Conservation (phyloP, 768 basidiomycete genomes). For the Scleroderma bovista region DNA sequence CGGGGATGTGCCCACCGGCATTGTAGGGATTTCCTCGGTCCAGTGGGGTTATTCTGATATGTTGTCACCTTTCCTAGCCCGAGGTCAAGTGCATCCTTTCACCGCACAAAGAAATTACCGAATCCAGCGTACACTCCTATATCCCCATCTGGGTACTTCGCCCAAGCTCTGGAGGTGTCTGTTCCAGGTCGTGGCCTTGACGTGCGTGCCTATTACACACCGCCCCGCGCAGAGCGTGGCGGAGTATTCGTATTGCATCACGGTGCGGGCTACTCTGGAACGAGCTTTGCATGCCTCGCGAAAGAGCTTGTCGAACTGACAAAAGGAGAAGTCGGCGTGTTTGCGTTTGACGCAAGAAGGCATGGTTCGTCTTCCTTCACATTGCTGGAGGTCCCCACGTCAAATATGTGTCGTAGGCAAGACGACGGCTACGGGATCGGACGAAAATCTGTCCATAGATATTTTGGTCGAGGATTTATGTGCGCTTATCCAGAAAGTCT, state of each 20-base stretch:
- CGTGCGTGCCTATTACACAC: constrained; percentile 79
- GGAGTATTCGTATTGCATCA: constrained; percentile 91
- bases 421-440: constrained; percentile 18
- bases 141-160: constrained; percentile 72
- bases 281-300: constrained; percentile 90
- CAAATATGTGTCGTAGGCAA: constrained; percentile 14
- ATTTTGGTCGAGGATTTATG: constrained; percentile 70
- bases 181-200: constrained; percentile 59
- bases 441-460: constrained; percentile 53
- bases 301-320: constrained; percentile 61
- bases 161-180: constrained; percentile 71
- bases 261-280: constrained; percentile 87
- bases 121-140: constrained; percentile 71
- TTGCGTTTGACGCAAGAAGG: constrained; percentile 77
- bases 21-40: constrained; percentile 40
- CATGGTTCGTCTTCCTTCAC: constrained; percentile 58
- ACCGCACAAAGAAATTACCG: constrained; percentile 30
- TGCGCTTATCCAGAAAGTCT: constrained; percentile 63
- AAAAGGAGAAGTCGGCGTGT: constrained; percentile 70
- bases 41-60: constrained; percentile 11
- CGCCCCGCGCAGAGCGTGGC: constrained; percentile 42
- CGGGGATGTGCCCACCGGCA: constrained; percentile 56
- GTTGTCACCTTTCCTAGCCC: constrained; percentile 1
- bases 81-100: constrained; percentile 23
- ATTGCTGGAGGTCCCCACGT: not conserved